phyloP scores from a whole-genome alignment of 2,329 filamentous ascomycete genomes.

The Aspergillus floridensis region DNA sequence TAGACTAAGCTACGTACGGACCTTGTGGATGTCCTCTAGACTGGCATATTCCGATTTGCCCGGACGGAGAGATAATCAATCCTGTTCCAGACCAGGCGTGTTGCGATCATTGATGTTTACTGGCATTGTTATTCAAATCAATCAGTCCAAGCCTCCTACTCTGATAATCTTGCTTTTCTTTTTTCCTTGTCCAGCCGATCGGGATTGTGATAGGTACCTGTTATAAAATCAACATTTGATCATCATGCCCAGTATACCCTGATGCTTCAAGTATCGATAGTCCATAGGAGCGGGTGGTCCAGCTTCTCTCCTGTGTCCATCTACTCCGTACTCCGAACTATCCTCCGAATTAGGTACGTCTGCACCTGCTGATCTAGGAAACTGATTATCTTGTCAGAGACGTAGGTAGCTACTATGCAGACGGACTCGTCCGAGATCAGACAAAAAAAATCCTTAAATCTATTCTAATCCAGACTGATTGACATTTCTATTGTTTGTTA shows the following conservation, averaged over 20 bases:
- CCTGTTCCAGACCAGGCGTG: background rate
- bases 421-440: background rate
- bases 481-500: background rate
- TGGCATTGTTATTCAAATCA: background rate
- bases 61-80: background rate
- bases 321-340: background rate
- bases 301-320: background rate
- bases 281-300: too few relatives aligned
- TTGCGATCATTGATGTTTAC: background rate
- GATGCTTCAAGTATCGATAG: too few relatives aligned
- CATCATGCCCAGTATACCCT: too few relatives aligned
- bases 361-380: background rate
- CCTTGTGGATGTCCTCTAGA: conserved; percentile 10
- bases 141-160: too few relatives aligned
- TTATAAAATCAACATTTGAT: too few relatives aligned
- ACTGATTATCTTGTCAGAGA: background rate
- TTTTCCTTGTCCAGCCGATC: too few relatives aligned
- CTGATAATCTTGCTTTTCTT: too few relatives aligned
- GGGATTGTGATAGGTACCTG: too few relatives aligned
- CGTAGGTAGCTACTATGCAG: background rate
- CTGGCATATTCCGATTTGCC: conserved; percentile 8
- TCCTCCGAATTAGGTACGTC: background rate
- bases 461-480: background rate
- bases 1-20: conserved; percentile 13
- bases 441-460: background rate